Base-by-base conservation (phyloP, 306 rosid genomes). In the Lathyrus aphaca region DNA sequence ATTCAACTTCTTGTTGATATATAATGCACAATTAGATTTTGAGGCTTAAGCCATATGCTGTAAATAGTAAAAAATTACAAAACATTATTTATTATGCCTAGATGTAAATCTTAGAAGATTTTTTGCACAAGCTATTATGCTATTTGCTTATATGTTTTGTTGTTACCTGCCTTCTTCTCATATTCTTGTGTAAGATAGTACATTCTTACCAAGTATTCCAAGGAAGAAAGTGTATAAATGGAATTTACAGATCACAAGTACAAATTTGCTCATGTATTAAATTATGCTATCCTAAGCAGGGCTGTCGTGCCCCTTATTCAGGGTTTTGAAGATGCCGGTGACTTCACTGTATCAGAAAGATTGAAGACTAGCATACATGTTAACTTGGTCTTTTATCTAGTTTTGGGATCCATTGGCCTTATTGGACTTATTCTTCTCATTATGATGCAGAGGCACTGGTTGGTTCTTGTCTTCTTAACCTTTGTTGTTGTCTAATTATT, bases 301-400 rank as follows among this genome's bases (percentile, higher is more conserved):
- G 90, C 91, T 77, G 91, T 88, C 84, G 97, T 89, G 82, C 99
- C 99, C 79, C 99, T 94, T 87, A 91, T 94, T 86, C 97, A 94
- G 92, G 99, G 99, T 82, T 94, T 87, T 86, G 99, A 94, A 91
- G 99, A 94, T 69, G 96, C 97, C 65, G 97, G 99, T 53, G 99
- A 94, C 83, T 94, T 94, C 78, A 91, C 97, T 10, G 74, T 87
- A 25, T 68, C 84, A 38, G 95, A 88, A 81, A 91, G 96, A 84
- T 82, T 94, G 89, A 94, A 87, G 92, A 88, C 99, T 69, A 94
- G 99, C 71, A 74, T 94, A 40, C 99, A 80, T 79, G 95, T 83
- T 76, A 94, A 94, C 84, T 77, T 91, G 76, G 58, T 91, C 64
- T 94, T 94, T 81, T 94, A 94, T 79, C 82, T 84, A 79, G 82